A percentile compares a stretch with the other conserved stretches of the same genome.
These are phyloP conservation scores for Castanea mollissima DNA, from an alignment of 306 rosid species.

Conservation along the genomic window DNA sequence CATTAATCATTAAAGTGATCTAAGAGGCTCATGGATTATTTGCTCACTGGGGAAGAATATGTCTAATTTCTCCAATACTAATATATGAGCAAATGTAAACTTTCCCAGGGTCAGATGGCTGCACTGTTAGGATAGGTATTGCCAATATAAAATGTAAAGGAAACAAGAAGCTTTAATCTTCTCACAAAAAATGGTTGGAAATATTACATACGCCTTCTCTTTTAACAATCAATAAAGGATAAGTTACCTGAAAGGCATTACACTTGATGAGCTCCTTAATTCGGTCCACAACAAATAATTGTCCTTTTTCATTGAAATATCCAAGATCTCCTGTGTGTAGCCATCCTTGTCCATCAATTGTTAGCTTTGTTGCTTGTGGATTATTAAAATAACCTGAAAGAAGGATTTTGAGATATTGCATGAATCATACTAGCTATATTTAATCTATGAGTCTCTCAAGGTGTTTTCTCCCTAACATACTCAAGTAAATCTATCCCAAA, in stretches of 20 bases:
- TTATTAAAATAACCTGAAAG: conserved; percentile 46
- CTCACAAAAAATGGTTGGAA: neutral
- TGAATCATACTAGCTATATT: neutral
- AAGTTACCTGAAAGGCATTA: conserved; percentile 37
- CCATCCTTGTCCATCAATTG: conserved; percentile 46
- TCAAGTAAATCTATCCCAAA: too few species aligned
- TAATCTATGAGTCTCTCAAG: neutral
- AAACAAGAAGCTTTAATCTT: neutral
- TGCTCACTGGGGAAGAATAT: too few species aligned
- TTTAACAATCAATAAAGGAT: neutral
- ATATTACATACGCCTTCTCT: neutral
- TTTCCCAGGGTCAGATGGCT: too few species aligned
- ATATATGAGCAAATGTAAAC: too few species aligned
- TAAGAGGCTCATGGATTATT: too few species aligned
- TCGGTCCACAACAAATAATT: conserved; percentile 43
- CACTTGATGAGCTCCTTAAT: conserved; percentile 54
- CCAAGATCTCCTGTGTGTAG: conserved; percentile 47
- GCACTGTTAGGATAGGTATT: too few species aligned
- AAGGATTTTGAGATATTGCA: neutral
- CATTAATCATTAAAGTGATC: too few species aligned
- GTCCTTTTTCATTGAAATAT: conserved; percentile 41
- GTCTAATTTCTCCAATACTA: too few species aligned
- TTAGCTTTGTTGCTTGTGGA: conserved; percentile 35
- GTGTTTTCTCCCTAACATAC: too few species aligned
- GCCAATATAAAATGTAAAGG: neutral